These are phyloP conservation scores for Amphicarpaea edgeworthii DNA, from an alignment of 306 rosid genomes.

Conservation along the genomic window DNA sequence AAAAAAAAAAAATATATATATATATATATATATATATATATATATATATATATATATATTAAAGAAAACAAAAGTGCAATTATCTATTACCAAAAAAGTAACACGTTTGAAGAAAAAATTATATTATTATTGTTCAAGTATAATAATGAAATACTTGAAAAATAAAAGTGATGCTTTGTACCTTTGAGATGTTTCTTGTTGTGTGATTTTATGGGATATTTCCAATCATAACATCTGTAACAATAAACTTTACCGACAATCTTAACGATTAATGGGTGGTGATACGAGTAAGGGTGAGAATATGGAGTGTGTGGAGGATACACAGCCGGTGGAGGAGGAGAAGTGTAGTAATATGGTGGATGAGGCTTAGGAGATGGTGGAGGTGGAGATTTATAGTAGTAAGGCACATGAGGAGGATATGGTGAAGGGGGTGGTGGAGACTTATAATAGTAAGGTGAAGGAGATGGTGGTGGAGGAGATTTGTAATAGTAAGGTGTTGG, in stretches of 20 bases:
- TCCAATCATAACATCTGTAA: conserved; percentile 76
- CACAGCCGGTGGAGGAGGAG: conserved; percentile 22
- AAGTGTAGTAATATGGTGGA: conserved; percentile 30
- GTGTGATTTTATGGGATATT: conserved; percentile 59
- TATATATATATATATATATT: too few species aligned
- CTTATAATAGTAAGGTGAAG: not conserved
- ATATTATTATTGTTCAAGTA: too few species aligned
- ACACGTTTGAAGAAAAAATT: not conserved
- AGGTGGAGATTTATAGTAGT: conserved; percentile 23
- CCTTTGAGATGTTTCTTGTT: conserved; percentile 75
- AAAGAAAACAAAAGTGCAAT: not conserved
- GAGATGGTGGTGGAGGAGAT: not conserved
- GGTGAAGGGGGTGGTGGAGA: not conserved
- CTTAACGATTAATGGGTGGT: conserved; percentile 56
- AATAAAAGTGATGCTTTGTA: conserved; percentile 36
- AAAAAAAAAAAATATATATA: not conserved
- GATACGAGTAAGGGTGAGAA: conserved; percentile 28
- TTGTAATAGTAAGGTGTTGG: not conserved
- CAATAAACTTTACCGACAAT: conserved; percentile 77
- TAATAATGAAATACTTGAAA: not conserved
- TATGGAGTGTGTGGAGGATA: conserved; percentile 16
- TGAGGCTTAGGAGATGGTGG: conserved; percentile 22
- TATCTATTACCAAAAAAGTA: not conserved
- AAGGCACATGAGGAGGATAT: conserved; percentile 1
- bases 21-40: too few species aligned